Evolutionary conservation across 257 asterid genomes (phyloP).

Genomic region (Plantago major): DNA sequence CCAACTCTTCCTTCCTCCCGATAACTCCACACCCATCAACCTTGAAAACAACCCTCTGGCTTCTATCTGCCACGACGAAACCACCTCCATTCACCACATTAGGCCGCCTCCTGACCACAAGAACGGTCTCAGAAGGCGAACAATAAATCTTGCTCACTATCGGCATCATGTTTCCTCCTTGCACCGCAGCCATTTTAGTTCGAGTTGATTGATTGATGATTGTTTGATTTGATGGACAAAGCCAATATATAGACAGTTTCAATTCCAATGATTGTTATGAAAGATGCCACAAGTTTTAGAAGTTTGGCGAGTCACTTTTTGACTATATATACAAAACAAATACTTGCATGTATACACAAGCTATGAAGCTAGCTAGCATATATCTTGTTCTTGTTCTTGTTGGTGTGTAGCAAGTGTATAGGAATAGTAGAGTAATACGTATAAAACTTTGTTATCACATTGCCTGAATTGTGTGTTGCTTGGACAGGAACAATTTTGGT

Average conservation of each 20-base stretch:
- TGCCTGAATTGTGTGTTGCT: slow-evolving; percentile 10
- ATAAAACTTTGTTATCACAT: background rate
- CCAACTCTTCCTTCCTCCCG: slow-evolving; percentile 61
- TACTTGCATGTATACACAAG: too few species aligned
- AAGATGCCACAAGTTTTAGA: slow-evolving; percentile 18
- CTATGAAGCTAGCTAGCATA: too few species aligned
- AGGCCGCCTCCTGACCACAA: slow-evolving; percentile 67
- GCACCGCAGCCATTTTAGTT: slow-evolving; percentile 28
- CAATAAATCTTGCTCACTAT: slow-evolving; percentile 71
- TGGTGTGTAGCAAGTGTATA: background rate
- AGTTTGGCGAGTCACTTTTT: slow-evolving; percentile 40
- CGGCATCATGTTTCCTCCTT: slow-evolving; percentile 26
- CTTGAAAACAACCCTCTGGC: slow-evolving; percentile 42
- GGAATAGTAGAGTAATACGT: background rate
- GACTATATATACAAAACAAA: slow-evolving; percentile 23
- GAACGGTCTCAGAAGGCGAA: slow-evolving; percentile 49
- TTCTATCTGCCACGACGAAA: slow-evolving; percentile 49
- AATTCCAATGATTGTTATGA: background rate
- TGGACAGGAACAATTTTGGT: background rate
- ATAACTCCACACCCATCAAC: slow-evolving; percentile 81
- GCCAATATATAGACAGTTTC: slow-evolving; percentile 23
- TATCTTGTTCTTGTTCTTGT: too few species aligned
- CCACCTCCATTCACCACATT: slow-evolving; percentile 85
- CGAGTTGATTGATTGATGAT: background rate
- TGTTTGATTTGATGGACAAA: background rate